Conservation (phyloP, 352 stramenopile species). For the Phytophthora colocasiae region DNA sequence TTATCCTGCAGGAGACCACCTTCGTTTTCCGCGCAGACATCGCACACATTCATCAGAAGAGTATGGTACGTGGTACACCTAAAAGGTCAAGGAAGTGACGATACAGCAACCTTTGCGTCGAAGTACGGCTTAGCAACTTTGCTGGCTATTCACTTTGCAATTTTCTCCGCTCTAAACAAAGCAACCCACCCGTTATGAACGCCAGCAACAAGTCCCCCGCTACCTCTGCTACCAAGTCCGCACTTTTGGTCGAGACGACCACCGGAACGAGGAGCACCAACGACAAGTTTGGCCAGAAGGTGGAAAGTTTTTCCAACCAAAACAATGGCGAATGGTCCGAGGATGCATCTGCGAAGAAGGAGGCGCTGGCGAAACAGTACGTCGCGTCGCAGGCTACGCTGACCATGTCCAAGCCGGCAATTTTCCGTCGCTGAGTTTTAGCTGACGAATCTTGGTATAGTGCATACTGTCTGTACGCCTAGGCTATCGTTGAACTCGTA, state of each 20-base stretch:
- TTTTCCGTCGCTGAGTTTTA: slow-evolving; percentile 3
- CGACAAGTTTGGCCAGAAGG: slow-evolving; percentile 20
- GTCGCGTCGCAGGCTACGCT: slow-evolving; percentile 13
- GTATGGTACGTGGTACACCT: slow-evolving; percentile 3
- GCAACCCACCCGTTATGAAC: slow-evolving; percentile 3
- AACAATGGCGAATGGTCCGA: background rate
- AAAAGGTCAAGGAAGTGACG: too few species aligned
- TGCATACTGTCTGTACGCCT: too few species aligned
- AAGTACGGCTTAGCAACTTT: background rate
- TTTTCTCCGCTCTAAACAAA: background rate
- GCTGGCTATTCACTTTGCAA: slow-evolving; percentile 6
- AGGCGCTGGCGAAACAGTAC: slow-evolving; percentile 18
- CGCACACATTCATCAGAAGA: slow-evolving; percentile 1
- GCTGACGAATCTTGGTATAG: background rate
- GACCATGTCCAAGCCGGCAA: slow-evolving; percentile 6
- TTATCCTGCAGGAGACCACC: too few species aligned
- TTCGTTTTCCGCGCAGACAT: background rate
- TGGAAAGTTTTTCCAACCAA: slow-evolving; percentile 4
- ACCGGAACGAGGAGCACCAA: background rate
- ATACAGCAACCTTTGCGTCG: background rate
- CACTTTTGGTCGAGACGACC: background rate
- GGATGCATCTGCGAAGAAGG: slow-evolving; percentile 3
- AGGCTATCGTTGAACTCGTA: too few species aligned
- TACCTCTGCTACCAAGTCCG: background rate
- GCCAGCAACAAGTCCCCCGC: slow-evolving; percentile 5